Conservation (phyloP, 805 yeast species). For the Komagataella pastoris region DNA sequence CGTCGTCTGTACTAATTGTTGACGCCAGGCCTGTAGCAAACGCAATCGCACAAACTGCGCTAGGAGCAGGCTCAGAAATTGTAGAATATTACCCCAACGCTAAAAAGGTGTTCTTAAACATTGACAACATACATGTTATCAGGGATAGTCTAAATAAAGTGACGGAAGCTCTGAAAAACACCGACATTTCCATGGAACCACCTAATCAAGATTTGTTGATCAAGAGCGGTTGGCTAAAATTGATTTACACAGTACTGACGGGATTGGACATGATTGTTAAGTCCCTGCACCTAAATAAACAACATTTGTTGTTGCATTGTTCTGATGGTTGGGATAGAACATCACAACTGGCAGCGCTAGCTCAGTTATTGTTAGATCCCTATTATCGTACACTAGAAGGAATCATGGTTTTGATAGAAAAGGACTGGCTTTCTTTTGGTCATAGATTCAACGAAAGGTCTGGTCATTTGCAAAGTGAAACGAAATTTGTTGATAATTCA, state of each 20-base stretch:
- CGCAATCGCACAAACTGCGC: constrained; percentile 91
- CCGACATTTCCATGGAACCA: constrained; percentile 38
- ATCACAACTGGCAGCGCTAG: constrained; percentile 72
- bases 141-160: constrained; percentile 66
- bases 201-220: constrained; percentile 42
- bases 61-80: constrained; percentile 96
- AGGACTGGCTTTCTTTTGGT: constrained; percentile 94
- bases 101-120: constrained; percentile 68
- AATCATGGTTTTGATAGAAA: constrained; percentile 72
- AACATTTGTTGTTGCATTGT: constrained; percentile 82
- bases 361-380: constrained; percentile 84
- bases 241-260: constrained; percentile 51
- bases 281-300: constrained; percentile 70
- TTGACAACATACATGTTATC: constrained; percentile 93
- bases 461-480: constrained; percentile 55
- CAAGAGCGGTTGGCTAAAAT: constrained; percentile 70
- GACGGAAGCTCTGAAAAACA: constrained; percentile 47
- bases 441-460: constrained; percentile 77
- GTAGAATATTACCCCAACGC: constrained; percentile 74
- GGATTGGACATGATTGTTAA: constrained; percentile 70
- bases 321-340: constrained; percentile 99
- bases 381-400: constrained; percentile 82
- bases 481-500: constrained; percentile 30
- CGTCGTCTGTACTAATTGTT: constrained; percentile 35
- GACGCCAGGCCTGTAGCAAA: constrained; percentile 91